A percentile compares a stretch with the other conserved stretches of the same genome.
Evolutionary conservation across 2,329 filamentous ascomycete species (phyloP).

Genomic region (Trichoderma cornu-damae): DNA sequence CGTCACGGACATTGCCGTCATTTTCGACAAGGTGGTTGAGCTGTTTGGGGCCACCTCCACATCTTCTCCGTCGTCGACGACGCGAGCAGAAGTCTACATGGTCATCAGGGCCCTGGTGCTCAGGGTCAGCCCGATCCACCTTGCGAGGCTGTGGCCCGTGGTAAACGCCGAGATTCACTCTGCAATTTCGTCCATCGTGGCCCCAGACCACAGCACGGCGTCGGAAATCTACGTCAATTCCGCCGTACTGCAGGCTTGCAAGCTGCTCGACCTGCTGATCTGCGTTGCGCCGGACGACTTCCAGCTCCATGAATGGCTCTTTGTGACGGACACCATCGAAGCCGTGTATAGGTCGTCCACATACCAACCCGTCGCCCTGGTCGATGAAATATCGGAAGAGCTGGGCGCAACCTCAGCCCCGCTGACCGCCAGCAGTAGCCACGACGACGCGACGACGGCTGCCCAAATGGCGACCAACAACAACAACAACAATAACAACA

Average conservation of each 20-base stretch:
- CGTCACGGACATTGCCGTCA: conserved; percentile 64
- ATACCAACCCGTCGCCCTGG: conserved; percentile 67
- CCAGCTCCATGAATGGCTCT: conserved; percentile 97
- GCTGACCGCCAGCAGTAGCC: conserved; percentile 28
- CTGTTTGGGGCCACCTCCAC: conserved; percentile 76
- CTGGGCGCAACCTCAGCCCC: conserved; percentile 46
- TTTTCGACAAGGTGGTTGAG: conserved; percentile 82
- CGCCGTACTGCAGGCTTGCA: conserved; percentile 83
- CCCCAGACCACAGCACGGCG: conserved; percentile 56
- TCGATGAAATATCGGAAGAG: conserved; percentile 78
- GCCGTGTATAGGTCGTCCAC: conserved; percentile 76
- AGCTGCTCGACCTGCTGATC: conserved; percentile 84
- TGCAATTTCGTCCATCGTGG: conserved; percentile 68
- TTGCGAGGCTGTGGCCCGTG: conserved; percentile 84
- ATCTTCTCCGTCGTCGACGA: conserved; percentile 86
- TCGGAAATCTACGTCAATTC: conserved; percentile 71
- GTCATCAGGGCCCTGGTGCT: conserved; percentile 77
- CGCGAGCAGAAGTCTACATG: conserved; percentile 84
- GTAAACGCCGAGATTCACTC: conserved; percentile 81
- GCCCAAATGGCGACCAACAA: conserved; percentile 34
- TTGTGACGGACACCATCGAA: conserved; percentile 94
- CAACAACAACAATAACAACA: no score
- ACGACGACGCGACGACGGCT: conserved; percentile 32
- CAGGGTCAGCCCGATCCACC: conserved; percentile 70
- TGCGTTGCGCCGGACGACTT: conserved; percentile 89